phyloP scores from a whole-genome alignment of 805 yeast genomes.

The Candida railenensis region DNA sequence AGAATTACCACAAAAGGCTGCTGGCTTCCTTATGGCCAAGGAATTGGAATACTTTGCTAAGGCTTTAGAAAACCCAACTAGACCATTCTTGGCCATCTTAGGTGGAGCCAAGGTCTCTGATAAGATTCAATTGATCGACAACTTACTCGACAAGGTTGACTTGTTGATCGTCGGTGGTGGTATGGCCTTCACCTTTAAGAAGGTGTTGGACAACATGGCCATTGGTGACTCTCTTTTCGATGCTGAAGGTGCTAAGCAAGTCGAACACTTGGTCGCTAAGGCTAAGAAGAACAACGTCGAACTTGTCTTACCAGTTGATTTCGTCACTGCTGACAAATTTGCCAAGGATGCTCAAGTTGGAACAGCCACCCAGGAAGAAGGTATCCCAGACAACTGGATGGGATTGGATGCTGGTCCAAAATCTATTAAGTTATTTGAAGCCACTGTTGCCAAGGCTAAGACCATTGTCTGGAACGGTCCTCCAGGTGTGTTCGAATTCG shows the following conservation, averaged over 20 bases:
- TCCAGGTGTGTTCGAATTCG: slow-evolving; percentile 99
- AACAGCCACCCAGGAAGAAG: slow-evolving; percentile 81
- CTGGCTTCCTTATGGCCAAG: slow-evolving; percentile 98
- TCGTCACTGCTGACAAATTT: slow-evolving; percentile 92
- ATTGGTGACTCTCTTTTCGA: slow-evolving; percentile 94
- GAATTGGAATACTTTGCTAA: slow-evolving; percentile 96
- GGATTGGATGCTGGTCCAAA: slow-evolving; percentile 97
- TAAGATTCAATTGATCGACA: slow-evolving; percentile 97
- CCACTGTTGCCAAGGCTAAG: slow-evolving; percentile 87
- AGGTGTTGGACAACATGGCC: slow-evolving; percentile 77
- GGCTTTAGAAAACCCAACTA: slow-evolving; percentile 96
- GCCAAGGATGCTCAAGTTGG: slow-evolving; percentile 86
- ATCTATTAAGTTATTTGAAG: slow-evolving; percentile 74
- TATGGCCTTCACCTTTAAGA: slow-evolving; percentile 99
- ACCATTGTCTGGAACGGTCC: slow-evolving; percentile 99
- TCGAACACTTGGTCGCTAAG: slow-evolving; percentile 87
- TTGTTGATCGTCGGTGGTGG: slow-evolving; percentile 97
- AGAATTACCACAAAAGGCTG: slow-evolving; percentile 92
- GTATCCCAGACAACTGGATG: slow-evolving; percentile 94
- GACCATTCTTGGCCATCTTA: slow-evolving; percentile 97
- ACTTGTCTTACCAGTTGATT: slow-evolving; percentile 92
- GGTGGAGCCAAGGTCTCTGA: slow-evolving; percentile 99
- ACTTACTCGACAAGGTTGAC: slow-evolving; percentile 94
- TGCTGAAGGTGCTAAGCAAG: slow-evolving; percentile 92
- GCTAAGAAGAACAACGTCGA: slow-evolving; percentile 96